These are phyloP conservation scores for Aureobasidium sp. DNA, from an alignment of 2,329 filamentous ascomycete genomes.

Conservation along the genomic window DNA sequence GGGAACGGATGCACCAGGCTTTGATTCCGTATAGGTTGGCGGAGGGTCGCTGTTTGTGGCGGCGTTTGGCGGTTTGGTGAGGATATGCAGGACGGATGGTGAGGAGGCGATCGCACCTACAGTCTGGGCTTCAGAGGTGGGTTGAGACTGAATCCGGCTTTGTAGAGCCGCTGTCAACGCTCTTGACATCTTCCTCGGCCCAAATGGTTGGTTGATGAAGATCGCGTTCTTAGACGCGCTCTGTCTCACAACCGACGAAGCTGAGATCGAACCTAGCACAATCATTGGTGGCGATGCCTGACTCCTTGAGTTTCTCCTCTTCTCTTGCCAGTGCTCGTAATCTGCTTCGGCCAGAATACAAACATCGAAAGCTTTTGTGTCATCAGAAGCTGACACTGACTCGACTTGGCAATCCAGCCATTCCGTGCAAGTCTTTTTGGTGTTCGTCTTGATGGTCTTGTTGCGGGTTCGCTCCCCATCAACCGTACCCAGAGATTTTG, in stretches of 20 bases:
- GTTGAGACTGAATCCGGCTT: not conserved
- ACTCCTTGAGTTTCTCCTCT: not conserved
- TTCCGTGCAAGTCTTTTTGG: constrained; percentile 3
- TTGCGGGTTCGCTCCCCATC: not conserved
- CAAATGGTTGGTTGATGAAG: constrained; percentile 16
- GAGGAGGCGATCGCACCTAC: not conserved
- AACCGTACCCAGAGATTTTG: not conserved
- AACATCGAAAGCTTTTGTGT: not conserved
- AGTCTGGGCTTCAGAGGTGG: not conserved
- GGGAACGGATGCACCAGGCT: not conserved
- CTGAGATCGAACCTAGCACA: constrained; percentile 5
- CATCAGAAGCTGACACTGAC: not conserved
- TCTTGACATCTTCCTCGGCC: constrained; percentile 17
- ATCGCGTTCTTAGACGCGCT: not conserved
- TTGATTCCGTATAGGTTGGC: not conserved
- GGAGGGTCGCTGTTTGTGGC: not conserved
- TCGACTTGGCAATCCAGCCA: constrained; percentile 2
- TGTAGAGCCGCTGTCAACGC: constrained; percentile 11
- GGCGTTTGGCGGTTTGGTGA: not conserved
- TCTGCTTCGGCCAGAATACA: constrained; percentile 11
- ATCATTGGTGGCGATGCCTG: not conserved
- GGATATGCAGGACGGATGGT: not conserved
- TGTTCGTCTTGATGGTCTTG: not conserved
- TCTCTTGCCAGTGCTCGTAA: constrained; percentile 9
- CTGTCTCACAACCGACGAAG: not conserved